These are phyloP conservation scores for Cyclotella kingstonii DNA, from an alignment of 108 stramenopile species.

Conservation along the genomic window DNA sequence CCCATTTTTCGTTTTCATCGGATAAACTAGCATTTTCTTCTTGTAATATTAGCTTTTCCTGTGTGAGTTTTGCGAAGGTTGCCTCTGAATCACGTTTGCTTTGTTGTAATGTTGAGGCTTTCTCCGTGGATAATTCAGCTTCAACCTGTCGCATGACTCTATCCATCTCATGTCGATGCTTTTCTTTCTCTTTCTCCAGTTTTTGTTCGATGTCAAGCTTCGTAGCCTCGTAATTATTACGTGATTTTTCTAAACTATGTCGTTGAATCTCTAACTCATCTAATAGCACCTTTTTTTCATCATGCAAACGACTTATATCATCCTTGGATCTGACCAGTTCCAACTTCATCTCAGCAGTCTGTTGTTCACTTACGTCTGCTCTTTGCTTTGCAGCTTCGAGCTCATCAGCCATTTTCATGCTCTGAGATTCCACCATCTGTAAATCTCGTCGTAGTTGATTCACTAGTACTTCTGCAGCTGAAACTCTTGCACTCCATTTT, in stretches of 20 bases:
- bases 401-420: not conserved
- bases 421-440: not conserved
- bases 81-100: not conserved
- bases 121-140: not conserved
- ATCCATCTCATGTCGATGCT: not conserved
- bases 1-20: slow-evolving; percentile 28
- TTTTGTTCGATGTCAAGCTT: not conserved
- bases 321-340: not conserved
- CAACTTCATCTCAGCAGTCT: not conserved
- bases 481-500: slow-evolving; percentile 7
- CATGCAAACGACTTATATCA: slow-evolving; percentile 1
- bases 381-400: not conserved
- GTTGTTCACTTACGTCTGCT: not conserved
- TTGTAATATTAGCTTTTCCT: slow-evolving; percentile 18
- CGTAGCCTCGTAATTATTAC: slow-evolving; percentile 3
- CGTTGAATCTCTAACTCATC: not conserved
- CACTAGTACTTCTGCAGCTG: slow-evolving; percentile 1
- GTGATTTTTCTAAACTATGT: not conserved
- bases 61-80: slow-evolving; percentile 2
- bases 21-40: slow-evolving; percentile 21
- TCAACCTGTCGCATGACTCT: not conserved
- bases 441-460: slow-evolving; percentile 4
- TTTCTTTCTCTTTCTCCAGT: slow-evolving; percentile 4
- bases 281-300: slow-evolving; percentile 3
- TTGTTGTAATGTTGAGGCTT: not conserved